Evolutionary conservation across 2,329 filamentous ascomycete genomes (phyloP).

Genomic region (Aspergillus sp.): DNA sequence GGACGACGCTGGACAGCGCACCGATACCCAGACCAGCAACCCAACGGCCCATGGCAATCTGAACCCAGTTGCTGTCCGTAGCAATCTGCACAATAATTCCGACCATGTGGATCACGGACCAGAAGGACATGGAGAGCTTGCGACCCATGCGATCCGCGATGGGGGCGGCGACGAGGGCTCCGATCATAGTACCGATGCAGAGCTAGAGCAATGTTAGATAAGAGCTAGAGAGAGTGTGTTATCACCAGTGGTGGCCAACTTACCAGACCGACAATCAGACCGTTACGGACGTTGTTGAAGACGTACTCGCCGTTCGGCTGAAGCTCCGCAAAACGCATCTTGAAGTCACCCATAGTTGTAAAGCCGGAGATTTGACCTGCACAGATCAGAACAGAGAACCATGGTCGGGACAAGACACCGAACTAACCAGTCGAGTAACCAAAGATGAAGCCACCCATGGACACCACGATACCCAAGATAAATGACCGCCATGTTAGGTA

Average conservation of each 20-base stretch:
- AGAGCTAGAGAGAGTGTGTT: not conserved
- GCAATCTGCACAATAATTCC: slow-evolving; percentile 50
- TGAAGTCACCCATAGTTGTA: slow-evolving; percentile 48
- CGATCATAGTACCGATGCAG: slow-evolving; percentile 46
- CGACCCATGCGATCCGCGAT: slow-evolving; percentile 47
- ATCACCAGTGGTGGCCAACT: slow-evolving; percentile 11
- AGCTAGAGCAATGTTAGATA: slow-evolving; percentile 28
- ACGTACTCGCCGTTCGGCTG: slow-evolving; percentile 32
- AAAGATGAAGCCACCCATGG: slow-evolving; percentile 51
- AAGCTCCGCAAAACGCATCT: slow-evolving; percentile 40
- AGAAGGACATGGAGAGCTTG: slow-evolving; percentile 46
- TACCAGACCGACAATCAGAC: slow-evolving; percentile 47
- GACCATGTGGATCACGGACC: slow-evolving; percentile 46
- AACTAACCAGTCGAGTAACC: slow-evolving; percentile 44
- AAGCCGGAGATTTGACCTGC: slow-evolving; percentile 48
- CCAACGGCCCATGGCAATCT: slow-evolving; percentile 48
- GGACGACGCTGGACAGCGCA: slow-evolving; percentile 47
- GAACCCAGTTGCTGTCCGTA: slow-evolving; percentile 42
- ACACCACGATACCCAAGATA: slow-evolving; percentile 46
- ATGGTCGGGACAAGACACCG: not conserved
- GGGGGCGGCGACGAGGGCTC: slow-evolving; percentile 44
- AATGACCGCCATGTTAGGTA: slow-evolving; percentile 45
- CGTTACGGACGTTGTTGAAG: slow-evolving; percentile 47
- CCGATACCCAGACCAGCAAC: slow-evolving; percentile 50
- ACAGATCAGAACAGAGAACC: slow-evolving; percentile 9